Percentiles rank a stretch among this genome's conserved stretches.
Evolutionary conservation across 306 rosid genomes (phyloP).

Genomic region (Inga leiocalycina): DNA sequence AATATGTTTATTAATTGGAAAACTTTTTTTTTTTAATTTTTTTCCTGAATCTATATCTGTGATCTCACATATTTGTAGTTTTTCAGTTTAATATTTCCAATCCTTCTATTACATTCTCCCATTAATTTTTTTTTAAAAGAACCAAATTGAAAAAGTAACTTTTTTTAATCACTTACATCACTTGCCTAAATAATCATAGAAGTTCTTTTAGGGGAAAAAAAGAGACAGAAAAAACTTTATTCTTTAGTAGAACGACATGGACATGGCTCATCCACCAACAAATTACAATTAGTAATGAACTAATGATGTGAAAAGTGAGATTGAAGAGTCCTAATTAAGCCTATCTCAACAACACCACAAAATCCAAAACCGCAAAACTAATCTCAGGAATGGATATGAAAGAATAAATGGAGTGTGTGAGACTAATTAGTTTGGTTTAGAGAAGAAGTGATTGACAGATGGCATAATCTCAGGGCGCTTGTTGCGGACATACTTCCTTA

Average conservation of each 20-base stretch:
- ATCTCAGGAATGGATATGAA: not conserved
- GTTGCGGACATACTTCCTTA: slow-evolving; percentile 59
- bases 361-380: not conserved
- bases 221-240: not conserved
- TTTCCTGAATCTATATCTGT: not conserved
- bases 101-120: not conserved
- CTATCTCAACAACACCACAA: not conserved
- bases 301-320: not conserved
- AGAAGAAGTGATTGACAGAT: slow-evolving; percentile 70
- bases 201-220: not conserved
- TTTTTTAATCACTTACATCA: not conserved
- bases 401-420: too few species aligned
- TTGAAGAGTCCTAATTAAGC: slow-evolving; percentile 1
- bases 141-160: not conserved
- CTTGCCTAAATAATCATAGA: not conserved
- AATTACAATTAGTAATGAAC: not conserved
- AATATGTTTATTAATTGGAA: too few species aligned
- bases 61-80: not conserved
- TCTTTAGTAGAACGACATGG: not conserved
- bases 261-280: not conserved
- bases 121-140: not conserved
- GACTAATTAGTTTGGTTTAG: slow-evolving; percentile 46
- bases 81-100: not conserved
- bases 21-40: too few species aligned
- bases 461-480: slow-evolving; percentile 66